Percentiles rank a stretch among this genome's conserved stretches.
These are phyloP conservation scores for Colletotrichum orchidophilum DNA, from an alignment of 2,329 filamentous ascomycete genomes.

Conservation along the genomic window DNA sequence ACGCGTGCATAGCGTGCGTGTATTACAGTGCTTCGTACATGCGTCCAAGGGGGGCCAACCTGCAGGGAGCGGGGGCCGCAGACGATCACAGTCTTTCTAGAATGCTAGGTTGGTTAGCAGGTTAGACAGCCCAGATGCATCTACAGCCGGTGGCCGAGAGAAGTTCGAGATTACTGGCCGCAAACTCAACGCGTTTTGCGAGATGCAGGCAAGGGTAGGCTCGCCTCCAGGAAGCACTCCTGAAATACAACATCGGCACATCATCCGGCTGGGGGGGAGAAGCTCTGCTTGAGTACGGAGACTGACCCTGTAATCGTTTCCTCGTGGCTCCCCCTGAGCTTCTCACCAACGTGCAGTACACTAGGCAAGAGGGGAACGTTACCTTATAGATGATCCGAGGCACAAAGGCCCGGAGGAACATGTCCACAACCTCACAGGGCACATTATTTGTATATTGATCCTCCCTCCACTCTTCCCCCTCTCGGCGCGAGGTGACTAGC, in stretches of 20 bases:
- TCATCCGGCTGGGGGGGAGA: background rate
- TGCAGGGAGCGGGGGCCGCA: background rate
- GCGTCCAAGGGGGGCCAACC: background rate
- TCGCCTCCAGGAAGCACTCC: conserved; percentile 8
- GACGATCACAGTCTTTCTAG: background rate
- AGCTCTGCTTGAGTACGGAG: background rate
- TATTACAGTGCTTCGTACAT: background rate
- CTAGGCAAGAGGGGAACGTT: background rate
- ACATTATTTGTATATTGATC: conserved; percentile 6
- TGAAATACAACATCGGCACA: conserved; percentile 19
- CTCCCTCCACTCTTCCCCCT: conserved; percentile 7
- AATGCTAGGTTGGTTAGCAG: background rate
- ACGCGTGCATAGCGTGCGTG: background rate
- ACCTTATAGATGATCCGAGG: conserved; percentile 4
- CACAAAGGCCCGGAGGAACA: background rate
- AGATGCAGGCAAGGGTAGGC: background rate
- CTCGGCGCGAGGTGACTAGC: background rate
- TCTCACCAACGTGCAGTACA: background rate
- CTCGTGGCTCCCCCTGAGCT: conserved; percentile 5
- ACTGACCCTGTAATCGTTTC: background rate
- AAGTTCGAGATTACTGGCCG: background rate
- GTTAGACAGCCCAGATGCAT: background rate
- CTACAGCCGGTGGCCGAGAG: background rate
- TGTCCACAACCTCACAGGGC: background rate
- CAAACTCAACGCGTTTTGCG: conserved; percentile 11